phyloP scores from a whole-genome alignment of 2,329 filamentous ascomycete genomes.

The Neofusicoccum parvum region DNA sequence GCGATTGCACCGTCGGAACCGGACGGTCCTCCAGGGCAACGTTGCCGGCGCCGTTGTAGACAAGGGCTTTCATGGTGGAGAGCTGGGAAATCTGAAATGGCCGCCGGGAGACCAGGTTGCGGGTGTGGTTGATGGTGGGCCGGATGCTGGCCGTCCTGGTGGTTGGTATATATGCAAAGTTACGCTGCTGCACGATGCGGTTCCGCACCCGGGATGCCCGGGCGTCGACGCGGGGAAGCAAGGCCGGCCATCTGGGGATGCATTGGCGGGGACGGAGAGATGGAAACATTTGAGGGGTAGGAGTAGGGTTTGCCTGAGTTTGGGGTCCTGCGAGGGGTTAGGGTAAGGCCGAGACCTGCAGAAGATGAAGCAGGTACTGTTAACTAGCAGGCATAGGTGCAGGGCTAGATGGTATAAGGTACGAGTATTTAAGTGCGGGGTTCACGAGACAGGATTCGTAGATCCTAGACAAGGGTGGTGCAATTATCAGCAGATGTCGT shows the following conservation, averaged over 20 bases:
- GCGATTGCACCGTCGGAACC: conserved; percentile 34
- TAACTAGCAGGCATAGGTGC: not conserved
- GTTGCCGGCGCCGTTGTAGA: conserved; percentile 23
- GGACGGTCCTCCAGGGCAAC: conserved; percentile 19
- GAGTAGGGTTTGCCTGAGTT: not conserved
- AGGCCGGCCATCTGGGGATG: not conserved
- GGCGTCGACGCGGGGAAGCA: conserved; percentile 1
- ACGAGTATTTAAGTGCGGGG: not conserved
- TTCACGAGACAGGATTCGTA: not conserved
- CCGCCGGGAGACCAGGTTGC: not conserved
- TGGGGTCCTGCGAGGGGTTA: not conserved
- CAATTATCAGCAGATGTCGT: conserved; percentile 9
- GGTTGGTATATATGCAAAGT: conserved; percentile 4
- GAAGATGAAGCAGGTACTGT: not conserved
- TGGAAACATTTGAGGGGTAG: conserved; percentile 3
- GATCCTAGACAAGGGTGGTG: conserved; percentile 11
- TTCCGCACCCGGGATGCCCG: not conserved
- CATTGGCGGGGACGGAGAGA: not conserved
- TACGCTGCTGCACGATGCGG: conserved; percentile 3
- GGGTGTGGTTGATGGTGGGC: not conserved
- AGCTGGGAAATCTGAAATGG: not conserved
- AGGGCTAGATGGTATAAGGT: not conserved
- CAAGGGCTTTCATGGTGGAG: conserved; percentile 25
- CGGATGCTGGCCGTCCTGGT: not conserved
- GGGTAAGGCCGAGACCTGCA: not conserved